These are phyloP conservation scores for Arachis stenosperma DNA, from an alignment of 306 rosid species.

Conservation along the genomic window DNA sequence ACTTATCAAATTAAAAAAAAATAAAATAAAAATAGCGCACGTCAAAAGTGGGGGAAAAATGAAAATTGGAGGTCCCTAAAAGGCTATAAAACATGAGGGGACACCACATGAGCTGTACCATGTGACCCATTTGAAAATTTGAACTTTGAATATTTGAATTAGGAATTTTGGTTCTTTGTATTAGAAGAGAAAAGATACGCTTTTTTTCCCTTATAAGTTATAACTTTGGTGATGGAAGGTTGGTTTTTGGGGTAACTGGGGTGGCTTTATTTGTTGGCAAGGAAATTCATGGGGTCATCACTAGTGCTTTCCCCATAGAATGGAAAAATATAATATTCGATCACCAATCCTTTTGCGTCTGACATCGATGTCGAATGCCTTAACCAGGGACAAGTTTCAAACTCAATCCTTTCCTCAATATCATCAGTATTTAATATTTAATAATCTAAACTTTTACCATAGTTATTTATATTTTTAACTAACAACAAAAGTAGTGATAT, in stretches of 20 bases:
- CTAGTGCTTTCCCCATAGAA: conserved; percentile 9
- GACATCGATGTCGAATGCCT: conserved; percentile 39
- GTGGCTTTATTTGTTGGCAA: neutral
- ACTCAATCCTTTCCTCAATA: neutral
- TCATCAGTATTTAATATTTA: conserved; percentile 12
- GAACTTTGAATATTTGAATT: conserved; percentile 33
- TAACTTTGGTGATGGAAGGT: neutral
- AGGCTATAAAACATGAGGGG: conserved; percentile 35
- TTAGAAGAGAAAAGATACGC: neutral
- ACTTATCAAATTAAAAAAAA: too few species aligned
- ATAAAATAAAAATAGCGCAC: too few species aligned
- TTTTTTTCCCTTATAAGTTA: neutral
- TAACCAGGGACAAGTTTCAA: conserved; percentile 35
- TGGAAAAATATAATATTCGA: conserved; percentile 30
- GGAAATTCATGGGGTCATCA: conserved; percentile 13
- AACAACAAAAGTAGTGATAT: neutral
- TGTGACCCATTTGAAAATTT: conserved; percentile 38
- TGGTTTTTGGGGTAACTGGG: conserved; percentile 9
- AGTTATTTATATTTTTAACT: neutral
- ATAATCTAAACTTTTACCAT: conserved; percentile 1
- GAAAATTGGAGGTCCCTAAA: too few species aligned
- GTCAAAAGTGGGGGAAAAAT: too few species aligned
- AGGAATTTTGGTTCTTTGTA: neutral
- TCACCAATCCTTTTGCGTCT: conserved; percentile 34
- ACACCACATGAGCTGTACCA: conserved; percentile 47